These are phyloP conservation scores for Coniochaeta hoffmannii DNA, from an alignment of 2,329 filamentous ascomycete genomes.

Conservation along the genomic window DNA sequence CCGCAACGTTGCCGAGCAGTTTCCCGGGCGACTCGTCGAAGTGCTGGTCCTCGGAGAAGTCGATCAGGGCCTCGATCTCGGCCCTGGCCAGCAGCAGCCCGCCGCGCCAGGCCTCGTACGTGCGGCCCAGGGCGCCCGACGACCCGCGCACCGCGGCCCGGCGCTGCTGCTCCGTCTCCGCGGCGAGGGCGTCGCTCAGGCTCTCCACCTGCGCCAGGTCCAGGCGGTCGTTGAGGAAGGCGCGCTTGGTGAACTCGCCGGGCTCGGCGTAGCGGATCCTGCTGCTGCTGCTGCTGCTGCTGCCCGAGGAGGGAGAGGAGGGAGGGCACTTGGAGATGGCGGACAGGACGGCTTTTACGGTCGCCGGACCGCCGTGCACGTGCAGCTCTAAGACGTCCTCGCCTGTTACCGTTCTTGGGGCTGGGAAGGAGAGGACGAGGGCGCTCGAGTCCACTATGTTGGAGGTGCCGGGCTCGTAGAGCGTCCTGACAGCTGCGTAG, in stretches of 20 bases:
- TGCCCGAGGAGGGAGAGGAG: slow-evolving; percentile 5
- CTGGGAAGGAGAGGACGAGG: slow-evolving; percentile 74
- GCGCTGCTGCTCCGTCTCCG: slow-evolving; percentile 88
- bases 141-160: slow-evolving; percentile 75
- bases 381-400: slow-evolving; percentile 91
- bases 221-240: slow-evolving; percentile 80
- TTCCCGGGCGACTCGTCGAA: slow-evolving; percentile 80
- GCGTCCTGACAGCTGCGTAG: slow-evolving; percentile 64
- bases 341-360: slow-evolving; percentile 75
- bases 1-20: slow-evolving; percentile 62
- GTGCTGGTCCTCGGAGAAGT: slow-evolving; percentile 96
- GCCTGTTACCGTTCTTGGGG: slow-evolving; percentile 77
- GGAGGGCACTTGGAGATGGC: slow-evolving; percentile 57
- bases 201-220: slow-evolving; percentile 78
- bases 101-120: slow-evolving; percentile 78
- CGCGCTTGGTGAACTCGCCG: slow-evolving; percentile 89
- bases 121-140: slow-evolving; percentile 59
- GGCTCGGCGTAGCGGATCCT: slow-evolving; percentile 81
- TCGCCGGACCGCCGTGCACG: slow-evolving; percentile 85
- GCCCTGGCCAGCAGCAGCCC: slow-evolving; percentile 73
- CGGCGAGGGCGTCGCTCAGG: slow-evolving; percentile 53
- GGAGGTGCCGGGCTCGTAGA: slow-evolving; percentile 47
- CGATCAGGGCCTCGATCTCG: slow-evolving; percentile 90
- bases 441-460: slow-evolving; percentile 72
- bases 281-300: not conserved